These are phyloP conservation scores for Babesia ovata DNA, from an alignment of 169 alveolate species.

Conservation along the genomic window DNA sequence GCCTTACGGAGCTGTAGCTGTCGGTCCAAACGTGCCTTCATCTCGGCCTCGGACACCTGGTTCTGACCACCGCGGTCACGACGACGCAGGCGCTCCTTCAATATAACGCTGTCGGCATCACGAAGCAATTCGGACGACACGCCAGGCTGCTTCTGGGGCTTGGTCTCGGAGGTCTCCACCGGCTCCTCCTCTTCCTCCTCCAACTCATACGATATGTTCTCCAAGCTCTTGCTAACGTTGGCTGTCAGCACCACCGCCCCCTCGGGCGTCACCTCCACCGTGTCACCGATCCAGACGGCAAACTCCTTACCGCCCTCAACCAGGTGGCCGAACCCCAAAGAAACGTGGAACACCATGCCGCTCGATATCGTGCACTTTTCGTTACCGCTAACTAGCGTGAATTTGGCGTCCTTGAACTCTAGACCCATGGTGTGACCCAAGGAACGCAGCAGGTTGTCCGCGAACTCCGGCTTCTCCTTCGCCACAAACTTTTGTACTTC, in stretches of 20 bases:
- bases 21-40: constrained; percentile 71
- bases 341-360: constrained; percentile 83
- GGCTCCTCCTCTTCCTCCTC: constrained; percentile 81
- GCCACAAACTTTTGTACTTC: constrained; percentile 62
- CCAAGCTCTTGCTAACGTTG: constrained; percentile 77
- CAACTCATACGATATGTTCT: constrained; percentile 82
- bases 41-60: constrained; percentile 71
- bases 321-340: constrained; percentile 83
- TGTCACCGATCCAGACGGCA: constrained; percentile 89
- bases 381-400: constrained; percentile 38
- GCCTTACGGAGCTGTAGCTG: constrained; percentile 82
- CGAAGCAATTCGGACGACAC: constrained; percentile 74
- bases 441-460: constrained; percentile 75
- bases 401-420: constrained; percentile 79
- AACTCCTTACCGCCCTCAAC: constrained; percentile 70
- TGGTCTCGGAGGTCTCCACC: constrained; percentile 23
- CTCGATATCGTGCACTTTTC: constrained; percentile 65
- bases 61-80: constrained; percentile 70
- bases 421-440: constrained; percentile 87
- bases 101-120: constrained; percentile 78
- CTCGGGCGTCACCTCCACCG: constrained; percentile 77
- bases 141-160: constrained; percentile 67
- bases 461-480: constrained; percentile 62
- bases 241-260: constrained; percentile 77
- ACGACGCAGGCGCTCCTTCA: constrained; percentile 74